phyloP scores from a whole-genome alignment of 1,284 basidiomycete genomes.

The Moesziomyces parantarcticus region DNA sequence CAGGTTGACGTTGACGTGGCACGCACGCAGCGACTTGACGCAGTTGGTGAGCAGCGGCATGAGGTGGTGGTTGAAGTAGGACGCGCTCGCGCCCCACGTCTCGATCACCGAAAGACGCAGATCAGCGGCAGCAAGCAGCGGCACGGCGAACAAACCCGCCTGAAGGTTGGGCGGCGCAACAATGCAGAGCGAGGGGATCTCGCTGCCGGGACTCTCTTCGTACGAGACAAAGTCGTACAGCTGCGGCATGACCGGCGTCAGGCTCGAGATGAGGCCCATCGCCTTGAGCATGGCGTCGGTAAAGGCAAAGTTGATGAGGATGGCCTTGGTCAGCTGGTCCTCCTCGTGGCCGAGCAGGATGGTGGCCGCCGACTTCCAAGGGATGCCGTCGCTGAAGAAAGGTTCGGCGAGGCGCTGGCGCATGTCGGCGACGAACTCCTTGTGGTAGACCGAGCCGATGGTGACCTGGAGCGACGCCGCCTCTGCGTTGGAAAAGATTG shows the following conservation, averaged over 20 bases:
- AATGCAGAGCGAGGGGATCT: constrained; percentile 39
- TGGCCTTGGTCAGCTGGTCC: constrained; percentile 31
- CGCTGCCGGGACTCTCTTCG: constrained; percentile 30
- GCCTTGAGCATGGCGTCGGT: constrained; percentile 41
- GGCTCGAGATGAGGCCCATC: constrained; percentile 25
- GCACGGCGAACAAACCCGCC: constrained; percentile 39
- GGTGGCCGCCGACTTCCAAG: constrained; percentile 35
- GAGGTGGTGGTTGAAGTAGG: constrained; percentile 44
- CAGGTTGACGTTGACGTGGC: constrained; percentile 34
- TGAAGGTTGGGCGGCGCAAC: constrained; percentile 38
- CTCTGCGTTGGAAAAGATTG: constrained; percentile 39
- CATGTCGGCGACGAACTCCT: constrained; percentile 42
- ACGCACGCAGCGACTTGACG: constrained; percentile 41
- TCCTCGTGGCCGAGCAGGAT: constrained; percentile 36
- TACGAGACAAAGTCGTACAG: constrained; percentile 43
- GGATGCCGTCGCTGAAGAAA: constrained; percentile 23
- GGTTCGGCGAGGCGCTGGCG: constrained; percentile 31
- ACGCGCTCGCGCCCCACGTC: constrained; percentile 36
- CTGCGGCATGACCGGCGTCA: constrained; percentile 42
- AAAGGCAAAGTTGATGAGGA: constrained; percentile 43
- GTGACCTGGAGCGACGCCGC: constrained; percentile 29
- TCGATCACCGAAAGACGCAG: constrained; percentile 42
- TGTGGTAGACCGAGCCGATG: constrained; percentile 39
- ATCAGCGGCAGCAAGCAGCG: constrained; percentile 39
- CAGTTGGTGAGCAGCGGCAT: constrained; percentile 38